Evolutionary conservation across 768 basidiomycete genomes (phyloP).

Genomic region (Trametes punicea): DNA sequence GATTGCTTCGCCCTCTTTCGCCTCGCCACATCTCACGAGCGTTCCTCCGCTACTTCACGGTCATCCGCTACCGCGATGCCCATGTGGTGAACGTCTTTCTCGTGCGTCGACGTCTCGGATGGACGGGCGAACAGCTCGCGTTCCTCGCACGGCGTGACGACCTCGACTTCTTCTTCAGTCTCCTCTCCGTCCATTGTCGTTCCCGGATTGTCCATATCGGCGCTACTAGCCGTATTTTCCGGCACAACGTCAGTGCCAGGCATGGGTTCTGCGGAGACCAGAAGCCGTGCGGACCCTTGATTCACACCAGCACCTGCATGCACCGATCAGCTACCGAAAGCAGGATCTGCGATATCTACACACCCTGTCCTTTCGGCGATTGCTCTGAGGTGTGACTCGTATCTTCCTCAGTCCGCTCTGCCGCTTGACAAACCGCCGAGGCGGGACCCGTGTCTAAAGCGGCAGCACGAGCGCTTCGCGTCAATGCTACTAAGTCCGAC

Average conservation of each 20-base stretch:
- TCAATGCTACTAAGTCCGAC: conserved; percentile 15
- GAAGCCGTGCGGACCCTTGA: too few species aligned
- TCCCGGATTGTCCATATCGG: neutral
- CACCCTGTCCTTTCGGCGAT: too few species aligned
- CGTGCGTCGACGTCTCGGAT: neutral
- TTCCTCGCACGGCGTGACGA: conserved; percentile 12
- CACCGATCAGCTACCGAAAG: too few species aligned
- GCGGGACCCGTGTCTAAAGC: neutral
- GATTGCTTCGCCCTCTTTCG: too few species aligned
- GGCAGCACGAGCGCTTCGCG: conserved; percentile 10
- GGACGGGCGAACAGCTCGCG: neutral
- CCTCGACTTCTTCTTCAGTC: conserved; percentile 12
- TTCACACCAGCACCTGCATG: too few species aligned
- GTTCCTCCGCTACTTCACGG: neutral
- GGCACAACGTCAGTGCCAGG: too few species aligned
- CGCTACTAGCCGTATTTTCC: too few species aligned
- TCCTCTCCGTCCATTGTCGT: neutral
- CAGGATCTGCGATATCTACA: too few species aligned
- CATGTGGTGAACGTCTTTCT: neutral
- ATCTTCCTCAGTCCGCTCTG: neutral
- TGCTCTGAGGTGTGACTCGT: too few species aligned
- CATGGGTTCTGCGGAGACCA: too few species aligned
- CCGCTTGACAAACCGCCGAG: neutral
- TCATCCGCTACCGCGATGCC: neutral
- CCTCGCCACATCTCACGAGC: too few species aligned